Conservation (phyloP, 495 filamentous ascomycete genomes). For the Darksidea phi region DNA sequence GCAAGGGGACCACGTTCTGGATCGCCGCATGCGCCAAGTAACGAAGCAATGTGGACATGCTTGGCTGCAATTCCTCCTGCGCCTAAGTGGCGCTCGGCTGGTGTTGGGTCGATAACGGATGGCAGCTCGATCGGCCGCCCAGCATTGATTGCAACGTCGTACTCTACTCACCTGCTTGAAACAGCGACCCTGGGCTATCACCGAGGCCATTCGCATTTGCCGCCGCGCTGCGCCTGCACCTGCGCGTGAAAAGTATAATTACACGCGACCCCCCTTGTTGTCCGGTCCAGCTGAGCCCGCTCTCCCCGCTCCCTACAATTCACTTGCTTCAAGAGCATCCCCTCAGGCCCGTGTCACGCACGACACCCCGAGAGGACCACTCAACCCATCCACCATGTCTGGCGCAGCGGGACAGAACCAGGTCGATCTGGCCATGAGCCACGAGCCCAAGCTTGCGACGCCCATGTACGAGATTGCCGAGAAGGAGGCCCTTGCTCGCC, state of each 20-base stretch:
- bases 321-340: neutral
- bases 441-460: constrained; percentile 21
- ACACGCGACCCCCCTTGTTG: neutral
- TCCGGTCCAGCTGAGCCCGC: constrained; percentile 6
- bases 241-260: constrained; percentile 9
- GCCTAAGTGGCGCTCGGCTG: neutral
- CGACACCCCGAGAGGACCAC: neutral
- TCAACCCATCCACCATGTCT: constrained; percentile 17
- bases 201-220: neutral
- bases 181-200: constrained; percentile 1
- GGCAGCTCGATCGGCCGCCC: constrained; percentile 4
- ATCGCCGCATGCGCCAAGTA: constrained; percentile 18
- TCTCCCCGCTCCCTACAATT: neutral
- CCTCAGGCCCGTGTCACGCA: neutral
- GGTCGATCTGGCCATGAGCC: constrained; percentile 25
- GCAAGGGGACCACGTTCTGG: neutral
- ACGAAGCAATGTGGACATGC: constrained; percentile 12
- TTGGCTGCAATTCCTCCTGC: neutral
- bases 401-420: constrained; percentile 22
- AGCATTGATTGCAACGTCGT: constrained; percentile 25
- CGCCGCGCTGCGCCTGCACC: neutral
- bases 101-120: constrained; percentile 15
- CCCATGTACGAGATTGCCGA: constrained; percentile 24
- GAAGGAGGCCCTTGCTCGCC: constrained; percentile 15
- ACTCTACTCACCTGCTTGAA: constrained; percentile 22